A percentile compares a stretch with the other conserved stretches of the same genome.
Evolutionary conservation across 257 asterid species (phyloP).

Genomic region (Misopates orontium): DNA sequence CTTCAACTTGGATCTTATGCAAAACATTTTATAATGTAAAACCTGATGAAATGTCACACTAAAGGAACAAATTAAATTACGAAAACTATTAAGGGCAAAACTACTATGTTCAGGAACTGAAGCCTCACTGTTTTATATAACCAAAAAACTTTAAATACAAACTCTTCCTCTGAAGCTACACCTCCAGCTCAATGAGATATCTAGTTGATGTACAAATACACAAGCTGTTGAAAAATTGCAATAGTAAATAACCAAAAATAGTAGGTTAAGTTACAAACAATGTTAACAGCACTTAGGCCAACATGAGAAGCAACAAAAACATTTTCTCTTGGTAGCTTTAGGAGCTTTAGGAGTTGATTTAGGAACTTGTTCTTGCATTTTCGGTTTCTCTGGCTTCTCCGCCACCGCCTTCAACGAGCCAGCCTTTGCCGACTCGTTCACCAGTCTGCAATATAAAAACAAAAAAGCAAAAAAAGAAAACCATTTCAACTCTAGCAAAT

Average conservation of each 20-base stretch:
- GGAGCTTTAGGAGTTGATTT: conserved; percentile 17
- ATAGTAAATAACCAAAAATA: neutral
- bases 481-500: neutral
- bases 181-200: conserved; percentile 10
- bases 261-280: neutral
- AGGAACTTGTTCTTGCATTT: neutral
- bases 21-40: neutral
- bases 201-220: neutral
- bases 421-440: conserved; percentile 35
- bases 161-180: neutral
- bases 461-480: neutral
- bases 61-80: neutral
- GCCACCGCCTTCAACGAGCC: conserved; percentile 31
- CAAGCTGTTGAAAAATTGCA: neutral
- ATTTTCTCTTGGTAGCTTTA: conserved; percentile 27
- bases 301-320: conserved; percentile 39
- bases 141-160: neutral
- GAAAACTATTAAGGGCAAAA: neutral
- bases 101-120: neutral
- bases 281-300: conserved; percentile 41
- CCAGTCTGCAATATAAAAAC: conserved; percentile 42
- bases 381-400: conserved; percentile 33
- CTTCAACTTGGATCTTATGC: neutral
- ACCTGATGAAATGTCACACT: neutral
- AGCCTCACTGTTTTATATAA: neutral